A percentile compares a stretch with the other conserved stretches of the same genome.
These are phyloP conservation scores for Brassica juncea DNA, from an alignment of 345 rosid genomes.

Conservation along the genomic window DNA sequence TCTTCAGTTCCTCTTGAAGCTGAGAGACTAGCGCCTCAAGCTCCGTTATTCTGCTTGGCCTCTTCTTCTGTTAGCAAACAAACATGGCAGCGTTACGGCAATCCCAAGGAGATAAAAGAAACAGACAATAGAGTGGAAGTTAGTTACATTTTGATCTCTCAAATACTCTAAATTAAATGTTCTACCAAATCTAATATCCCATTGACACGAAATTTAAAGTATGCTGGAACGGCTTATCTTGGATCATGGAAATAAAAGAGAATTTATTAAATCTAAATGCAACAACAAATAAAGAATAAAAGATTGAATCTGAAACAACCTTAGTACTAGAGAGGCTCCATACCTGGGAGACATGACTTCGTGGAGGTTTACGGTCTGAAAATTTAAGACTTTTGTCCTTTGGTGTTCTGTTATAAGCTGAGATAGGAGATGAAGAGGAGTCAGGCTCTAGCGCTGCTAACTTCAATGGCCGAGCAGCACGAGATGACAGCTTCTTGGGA, in stretches of 20 bases:
- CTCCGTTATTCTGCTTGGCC: conserved; percentile 76
- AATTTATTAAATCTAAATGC: conserved; percentile 10
- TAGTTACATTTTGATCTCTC: conserved; percentile 29
- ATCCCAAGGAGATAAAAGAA: not conserved
- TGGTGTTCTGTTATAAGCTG: conserved; percentile 54
- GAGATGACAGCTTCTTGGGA: conserved; percentile 71
- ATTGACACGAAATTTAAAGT: not conserved
- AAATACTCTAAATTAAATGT: conserved; percentile 32
- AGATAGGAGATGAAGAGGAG: conserved; percentile 53
- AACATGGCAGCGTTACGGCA: conserved; percentile 6
- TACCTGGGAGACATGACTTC: conserved; percentile 84
- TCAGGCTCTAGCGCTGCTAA: conserved; percentile 53
- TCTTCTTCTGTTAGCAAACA: conserved; percentile 67
- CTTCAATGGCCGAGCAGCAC: conserved; percentile 74
- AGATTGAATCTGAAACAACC: conserved; percentile 23
- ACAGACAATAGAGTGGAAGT: conserved; percentile 1
- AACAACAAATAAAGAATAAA: not conserved
- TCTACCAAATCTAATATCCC: conserved; percentile 34
- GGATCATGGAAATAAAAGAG: conserved; percentile 34
- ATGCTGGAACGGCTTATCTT: conserved; percentile 21
- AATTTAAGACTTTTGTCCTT: conserved; percentile 81
- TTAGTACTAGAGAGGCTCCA: conserved; percentile 17
- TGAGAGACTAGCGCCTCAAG: conserved; percentile 68
- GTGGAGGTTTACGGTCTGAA: conserved; percentile 65
- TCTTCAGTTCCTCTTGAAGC: conserved; percentile 85